Base-by-base conservation (phyloP, 2,329 filamentous ascomycete genomes). In the Ceratocystis variospora region DNA sequence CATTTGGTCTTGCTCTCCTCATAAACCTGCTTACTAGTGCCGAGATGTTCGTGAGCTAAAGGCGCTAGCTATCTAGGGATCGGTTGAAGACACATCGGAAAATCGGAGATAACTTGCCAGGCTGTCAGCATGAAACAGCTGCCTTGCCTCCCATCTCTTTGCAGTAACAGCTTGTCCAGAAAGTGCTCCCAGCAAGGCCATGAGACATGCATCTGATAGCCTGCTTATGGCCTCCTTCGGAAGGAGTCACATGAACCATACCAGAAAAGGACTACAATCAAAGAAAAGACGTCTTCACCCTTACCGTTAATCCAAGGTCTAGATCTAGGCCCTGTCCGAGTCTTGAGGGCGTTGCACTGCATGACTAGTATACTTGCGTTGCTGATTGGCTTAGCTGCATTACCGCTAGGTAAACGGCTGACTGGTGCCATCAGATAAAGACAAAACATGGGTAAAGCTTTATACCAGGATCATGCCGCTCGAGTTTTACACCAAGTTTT, bases 191-290 rank as follows among this genome's bases (percentile, higher is more conserved):
- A 37, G 33, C 33, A 37, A 37, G 33, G 33, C 33, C 33, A 28
- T 3, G 33, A 41, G 33, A 41, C 37, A 41, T 12, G 12, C 37
- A 41, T 10, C 10, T 12, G 37, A 41, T 41, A 41, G 46, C 6
- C 53, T 57, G 53, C 53, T 57, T 57, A 57, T 57, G 53, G 10
- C 53, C 53, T 31, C 50, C 25, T 28, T 55, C 53, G 53, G 53
- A 8, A 57, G 53, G 28, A 57, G 28, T 57, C 53, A 12, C 53
- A 22, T 28, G 15, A 31, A 15, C 53, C 10, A 57, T 57, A 22
- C 53, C 53, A 1, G 17, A 57, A 57, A 33, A 57, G 53, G 53
- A 31, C 19, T 28, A 33, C 53, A 57, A 57, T 57, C 53, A 22
- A 28, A 50, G 46, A 19, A n/a, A 25, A 50, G n/a, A 0, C 6